Conservation (phyloP, 768 basidiomycete genomes). For the Leccinum truebloodii region DNA sequence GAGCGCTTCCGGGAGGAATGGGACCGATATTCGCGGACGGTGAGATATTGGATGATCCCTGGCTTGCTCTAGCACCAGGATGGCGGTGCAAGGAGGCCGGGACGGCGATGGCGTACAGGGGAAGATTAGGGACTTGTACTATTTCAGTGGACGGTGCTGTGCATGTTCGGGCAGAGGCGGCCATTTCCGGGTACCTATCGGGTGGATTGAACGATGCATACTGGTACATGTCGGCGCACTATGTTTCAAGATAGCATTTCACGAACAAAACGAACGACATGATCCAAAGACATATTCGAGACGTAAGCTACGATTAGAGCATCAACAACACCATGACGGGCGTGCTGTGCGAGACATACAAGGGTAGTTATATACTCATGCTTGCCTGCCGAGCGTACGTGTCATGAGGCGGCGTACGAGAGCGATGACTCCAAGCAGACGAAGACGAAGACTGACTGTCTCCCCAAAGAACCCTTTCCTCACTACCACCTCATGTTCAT, state of each 20-base stretch:
- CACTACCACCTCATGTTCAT: slow-evolving; percentile 4
- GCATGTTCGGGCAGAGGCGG: background rate
- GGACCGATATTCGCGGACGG: background rate
- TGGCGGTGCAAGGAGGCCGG: background rate
- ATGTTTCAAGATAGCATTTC: background rate
- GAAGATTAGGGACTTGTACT: background rate
- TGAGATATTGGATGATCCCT: background rate
- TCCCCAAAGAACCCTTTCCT: background rate
- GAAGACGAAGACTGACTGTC: slow-evolving; percentile 9
- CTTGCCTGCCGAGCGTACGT: slow-evolving; percentile 3
- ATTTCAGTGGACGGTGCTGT: background rate
- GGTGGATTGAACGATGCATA: too few relatives aligned
- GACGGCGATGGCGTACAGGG: background rate
- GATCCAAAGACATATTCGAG: background rate
- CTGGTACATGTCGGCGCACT: too few relatives aligned
- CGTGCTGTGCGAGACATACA: background rate
- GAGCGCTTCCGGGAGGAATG: background rate
- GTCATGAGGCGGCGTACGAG: slow-evolving; percentile 6
- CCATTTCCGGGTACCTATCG: background rate
- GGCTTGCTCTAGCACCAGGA: background rate
- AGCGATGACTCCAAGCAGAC: slow-evolving; percentile 11
- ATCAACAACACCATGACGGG: background rate
- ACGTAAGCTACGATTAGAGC: background rate
- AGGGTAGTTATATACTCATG: slow-evolving; percentile 8
- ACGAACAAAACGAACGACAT: background rate